phyloP scores from a whole-genome alignment of 495 filamentous ascomycete genomes.

The Aspergillus coremiiformis region DNA sequence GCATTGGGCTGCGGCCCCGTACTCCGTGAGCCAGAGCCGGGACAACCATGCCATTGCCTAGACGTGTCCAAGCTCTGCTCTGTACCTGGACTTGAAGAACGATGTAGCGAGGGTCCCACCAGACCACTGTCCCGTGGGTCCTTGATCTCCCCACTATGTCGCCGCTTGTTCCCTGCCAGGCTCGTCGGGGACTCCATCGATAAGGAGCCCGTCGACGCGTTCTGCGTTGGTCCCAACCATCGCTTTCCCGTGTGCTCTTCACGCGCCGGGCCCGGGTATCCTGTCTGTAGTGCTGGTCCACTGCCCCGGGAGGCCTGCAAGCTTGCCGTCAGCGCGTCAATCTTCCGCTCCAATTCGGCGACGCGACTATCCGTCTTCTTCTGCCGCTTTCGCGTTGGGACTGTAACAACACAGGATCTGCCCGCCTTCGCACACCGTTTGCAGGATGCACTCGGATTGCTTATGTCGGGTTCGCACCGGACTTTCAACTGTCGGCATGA shows the following conservation, averaged over 20 bases:
- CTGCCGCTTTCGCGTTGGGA: slow-evolving; percentile 76
- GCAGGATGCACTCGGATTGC: slow-evolving; percentile 58
- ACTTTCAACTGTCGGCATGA: slow-evolving; percentile 87
- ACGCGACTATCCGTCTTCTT: slow-evolving; percentile 92
- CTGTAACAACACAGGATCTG: slow-evolving; percentile 71
- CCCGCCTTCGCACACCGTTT: slow-evolving; percentile 80
- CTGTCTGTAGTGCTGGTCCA: slow-evolving; percentile 6
- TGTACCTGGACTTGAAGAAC: slow-evolving; percentile 19
- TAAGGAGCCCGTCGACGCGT: not conserved
- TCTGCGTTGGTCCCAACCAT: slow-evolving; percentile 14
- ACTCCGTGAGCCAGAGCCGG: not conserved
- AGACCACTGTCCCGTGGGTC: slow-evolving; percentile 5
- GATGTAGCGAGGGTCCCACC: slow-evolving; percentile 16
- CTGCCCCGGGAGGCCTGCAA: slow-evolving; percentile 46
- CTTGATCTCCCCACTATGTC: slow-evolving; percentile 21
- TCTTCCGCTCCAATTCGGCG: slow-evolving; percentile 88
- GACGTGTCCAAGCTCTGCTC: slow-evolving; percentile 15
- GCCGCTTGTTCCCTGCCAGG: slow-evolving; percentile 17
- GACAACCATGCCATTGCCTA: slow-evolving; percentile 3
- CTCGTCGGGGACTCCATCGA: slow-evolving; percentile 4
- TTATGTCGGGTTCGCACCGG: slow-evolving; percentile 64
- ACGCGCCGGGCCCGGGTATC: slow-evolving; percentile 1
- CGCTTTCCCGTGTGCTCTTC: slow-evolving; percentile 8
- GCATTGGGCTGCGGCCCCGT: slow-evolving; percentile 11
- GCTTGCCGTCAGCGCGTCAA: slow-evolving; percentile 78